Evolutionary conservation across 768 basidiomycete species (phyloP).

Genomic region (Phlebiopsis gigantea): DNA sequence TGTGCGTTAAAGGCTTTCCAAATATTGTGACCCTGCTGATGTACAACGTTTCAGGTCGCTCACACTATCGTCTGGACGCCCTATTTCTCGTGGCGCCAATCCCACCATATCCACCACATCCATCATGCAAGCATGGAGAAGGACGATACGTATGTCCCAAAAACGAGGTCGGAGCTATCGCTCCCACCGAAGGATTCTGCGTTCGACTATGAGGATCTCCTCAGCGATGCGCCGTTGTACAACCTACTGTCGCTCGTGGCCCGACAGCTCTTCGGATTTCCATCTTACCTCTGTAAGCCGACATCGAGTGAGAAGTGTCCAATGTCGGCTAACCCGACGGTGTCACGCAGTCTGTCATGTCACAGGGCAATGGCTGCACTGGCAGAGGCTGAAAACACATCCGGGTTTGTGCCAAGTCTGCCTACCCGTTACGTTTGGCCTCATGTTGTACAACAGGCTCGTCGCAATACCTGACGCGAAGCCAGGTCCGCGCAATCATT

Average conservation of each 20-base stretch:
- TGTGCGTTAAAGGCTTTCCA: slow-evolving; percentile 9
- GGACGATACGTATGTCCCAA: slow-evolving; percentile 13
- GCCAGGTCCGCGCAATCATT: slow-evolving; percentile 3
- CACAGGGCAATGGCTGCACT: background rate
- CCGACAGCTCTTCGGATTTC: slow-evolving; percentile 15
- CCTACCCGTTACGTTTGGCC: background rate
- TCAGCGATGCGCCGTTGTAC: slow-evolving; percentile 16
- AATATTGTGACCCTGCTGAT: background rate
- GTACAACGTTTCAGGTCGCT: background rate
- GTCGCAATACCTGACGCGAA: slow-evolving; percentile 4
- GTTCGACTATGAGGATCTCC: slow-evolving; percentile 8
- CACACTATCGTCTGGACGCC: slow-evolving; percentile 13
- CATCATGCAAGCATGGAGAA: slow-evolving; percentile 8
- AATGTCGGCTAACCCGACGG: background rate
- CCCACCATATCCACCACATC: slow-evolving; percentile 12
- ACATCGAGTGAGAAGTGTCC: too few relatives aligned
- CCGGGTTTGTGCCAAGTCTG: slow-evolving; percentile 16
- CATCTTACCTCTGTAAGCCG: slow-evolving; percentile 13
- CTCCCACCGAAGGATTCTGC: background rate
- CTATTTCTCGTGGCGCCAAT: slow-evolving; percentile 27
- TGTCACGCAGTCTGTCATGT: slow-evolving; percentile 4
- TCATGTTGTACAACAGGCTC: background rate
- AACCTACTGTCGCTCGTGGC: slow-evolving; percentile 6
- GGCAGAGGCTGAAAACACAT: background rate
- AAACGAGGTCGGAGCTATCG: slow-evolving; percentile 6